Evolutionary conservation across 1,284 basidiomycete genomes (phyloP).

Genomic region (Austroboletus niveus): DNA sequence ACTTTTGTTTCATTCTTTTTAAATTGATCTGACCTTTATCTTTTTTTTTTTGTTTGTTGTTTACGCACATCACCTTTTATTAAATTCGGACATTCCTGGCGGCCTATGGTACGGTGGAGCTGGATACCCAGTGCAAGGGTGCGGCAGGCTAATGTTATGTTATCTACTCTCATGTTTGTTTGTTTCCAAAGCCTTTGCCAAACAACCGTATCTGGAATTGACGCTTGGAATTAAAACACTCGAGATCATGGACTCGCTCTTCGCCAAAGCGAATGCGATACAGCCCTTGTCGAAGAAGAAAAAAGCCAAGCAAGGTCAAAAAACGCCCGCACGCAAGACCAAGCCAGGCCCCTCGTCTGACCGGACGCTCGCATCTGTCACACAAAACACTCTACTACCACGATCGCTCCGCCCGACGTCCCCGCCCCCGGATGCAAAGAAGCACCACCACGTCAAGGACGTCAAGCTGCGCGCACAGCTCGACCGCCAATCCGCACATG

Average conservation of each 20-base stretch:
- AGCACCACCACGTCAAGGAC: conserved; percentile 66
- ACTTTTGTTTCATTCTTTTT: background rate
- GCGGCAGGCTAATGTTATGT: background rate
- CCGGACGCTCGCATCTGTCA: conserved; percentile 59
- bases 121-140: too few relatives aligned
- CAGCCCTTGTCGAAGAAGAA: conserved; percentile 45
- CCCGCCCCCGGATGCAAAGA: conserved; percentile 41
- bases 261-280: conserved; percentile 67
- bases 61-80: conserved; percentile 4
- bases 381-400: conserved; percentile 53
- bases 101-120: background rate
- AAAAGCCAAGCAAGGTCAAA: conserved; percentile 21
- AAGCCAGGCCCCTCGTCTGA: conserved; percentile 36
- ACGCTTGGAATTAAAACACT: background rate
- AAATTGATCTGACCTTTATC: background rate
- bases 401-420: conserved; percentile 55
- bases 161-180: conserved; percentile 2
- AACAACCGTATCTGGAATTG: background rate
- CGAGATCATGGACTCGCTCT: conserved; percentile 61
- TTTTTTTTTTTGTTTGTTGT: background rate
- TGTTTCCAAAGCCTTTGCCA: conserved; percentile 12
- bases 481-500: conserved; percentile 55
- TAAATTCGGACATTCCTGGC: conserved; percentile 7
- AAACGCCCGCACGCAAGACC: conserved; percentile 5
- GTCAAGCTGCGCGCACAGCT: conserved; percentile 74